A percentile compares a stretch with the other conserved stretches of the same genome.
phyloP scores from a whole-genome alignment of 257 asterid species.

The Gardenia jasminoides region DNA sequence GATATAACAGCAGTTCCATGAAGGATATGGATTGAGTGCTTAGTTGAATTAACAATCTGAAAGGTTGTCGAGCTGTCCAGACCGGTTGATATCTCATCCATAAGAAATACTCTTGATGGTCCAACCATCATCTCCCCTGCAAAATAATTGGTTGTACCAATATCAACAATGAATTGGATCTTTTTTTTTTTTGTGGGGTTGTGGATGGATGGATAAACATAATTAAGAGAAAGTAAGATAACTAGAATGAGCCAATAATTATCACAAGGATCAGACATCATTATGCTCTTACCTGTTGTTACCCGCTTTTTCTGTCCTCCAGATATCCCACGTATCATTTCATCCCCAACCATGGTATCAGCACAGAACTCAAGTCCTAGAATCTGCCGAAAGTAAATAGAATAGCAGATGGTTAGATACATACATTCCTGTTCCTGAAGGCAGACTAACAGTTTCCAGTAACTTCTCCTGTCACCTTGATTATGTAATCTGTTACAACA shows the following conservation, averaged over 20 bases:
- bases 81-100: constrained; percentile 96
- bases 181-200: neutral
- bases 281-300: constrained; percentile 52
- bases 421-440: neutral
- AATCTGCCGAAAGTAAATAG: constrained; percentile 3
- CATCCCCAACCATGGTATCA: constrained; percentile 86
- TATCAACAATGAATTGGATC: no score
- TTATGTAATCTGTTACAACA: constrained; percentile 67
- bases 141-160: no score
- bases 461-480: constrained; percentile 47
- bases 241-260: neutral
- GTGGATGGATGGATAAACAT: no score
- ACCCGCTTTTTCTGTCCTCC: constrained; percentile 93
- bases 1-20: constrained; percentile 71
- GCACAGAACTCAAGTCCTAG: constrained; percentile 55
- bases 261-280: neutral
- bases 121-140: constrained; percentile 94
- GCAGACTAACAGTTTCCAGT: neutral
- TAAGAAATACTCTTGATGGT: constrained; percentile 70
- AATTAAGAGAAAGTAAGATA: neutral
- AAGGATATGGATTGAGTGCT: constrained; percentile 64
- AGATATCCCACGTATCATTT: constrained; percentile 86
- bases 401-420: neutral
- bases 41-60: constrained; percentile 68
- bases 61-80: constrained; percentile 88